Percentiles rank a stretch among this genome's conserved stretches.
Evolutionary conservation across 1,284 basidiomycete species (phyloP).

Genomic region (Caloboletus inedulis): DNA sequence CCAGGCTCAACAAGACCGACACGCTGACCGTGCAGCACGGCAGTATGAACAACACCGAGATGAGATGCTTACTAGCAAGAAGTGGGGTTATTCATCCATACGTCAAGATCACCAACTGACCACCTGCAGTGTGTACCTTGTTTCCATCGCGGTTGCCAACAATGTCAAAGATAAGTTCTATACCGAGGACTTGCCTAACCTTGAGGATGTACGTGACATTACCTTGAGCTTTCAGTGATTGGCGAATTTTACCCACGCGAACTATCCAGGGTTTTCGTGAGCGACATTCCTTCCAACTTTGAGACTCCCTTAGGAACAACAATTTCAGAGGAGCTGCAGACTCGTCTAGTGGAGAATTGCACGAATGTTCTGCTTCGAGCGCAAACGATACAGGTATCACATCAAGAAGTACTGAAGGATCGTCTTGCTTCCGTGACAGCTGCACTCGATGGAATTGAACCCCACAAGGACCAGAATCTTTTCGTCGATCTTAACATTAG

Average conservation of each 20-base stretch:
- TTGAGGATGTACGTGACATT: constrained; percentile 63
- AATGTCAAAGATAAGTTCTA: constrained; percentile 67
- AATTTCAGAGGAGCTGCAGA: constrained; percentile 59
- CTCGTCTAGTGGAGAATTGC: constrained; percentile 54
- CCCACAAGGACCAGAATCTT: constrained; percentile 59
- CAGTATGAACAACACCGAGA: constrained; percentile 70
- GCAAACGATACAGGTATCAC: constrained; percentile 52
- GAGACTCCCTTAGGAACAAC: constrained; percentile 4
- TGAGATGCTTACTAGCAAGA: constrained; percentile 79
- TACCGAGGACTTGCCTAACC: constrained; percentile 56
- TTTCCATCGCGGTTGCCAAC: constrained; percentile 68
- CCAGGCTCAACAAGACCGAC: constrained; percentile 67
- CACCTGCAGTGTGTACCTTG: constrained; percentile 58
- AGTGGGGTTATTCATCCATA: constrained; percentile 42
- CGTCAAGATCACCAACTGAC: constrained; percentile 2
- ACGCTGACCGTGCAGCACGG: constrained; percentile 68
- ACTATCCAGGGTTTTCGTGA: constrained; percentile 65
- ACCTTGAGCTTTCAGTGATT: neutral
- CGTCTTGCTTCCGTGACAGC: constrained; percentile 45
- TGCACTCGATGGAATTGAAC: constrained; percentile 50
- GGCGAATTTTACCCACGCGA: no score
- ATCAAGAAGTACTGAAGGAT: constrained; percentile 56
- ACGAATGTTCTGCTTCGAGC: constrained; percentile 52
- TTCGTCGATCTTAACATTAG: constrained; percentile 71
- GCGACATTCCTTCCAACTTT: constrained; percentile 26